These are phyloP conservation scores for Amaranthus cruentus DNA, from an alignment of 148 eudicot species.

Conservation along the genomic window DNA sequence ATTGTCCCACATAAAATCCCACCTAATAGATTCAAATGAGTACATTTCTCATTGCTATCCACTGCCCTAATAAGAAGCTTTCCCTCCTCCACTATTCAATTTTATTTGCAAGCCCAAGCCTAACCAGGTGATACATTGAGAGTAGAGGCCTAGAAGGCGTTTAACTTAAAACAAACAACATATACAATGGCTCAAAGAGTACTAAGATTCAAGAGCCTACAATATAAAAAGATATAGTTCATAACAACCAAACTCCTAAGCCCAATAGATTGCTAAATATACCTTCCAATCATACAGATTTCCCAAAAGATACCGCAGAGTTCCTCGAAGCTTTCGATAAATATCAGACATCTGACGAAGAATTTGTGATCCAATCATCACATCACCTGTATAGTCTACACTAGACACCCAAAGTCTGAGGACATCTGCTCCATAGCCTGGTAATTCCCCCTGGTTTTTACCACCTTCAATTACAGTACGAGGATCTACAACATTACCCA, in stretches of 20 bases:
- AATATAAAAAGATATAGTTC: neutral
- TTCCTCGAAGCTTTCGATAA: conserved; percentile 93
- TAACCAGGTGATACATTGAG: too few species aligned
- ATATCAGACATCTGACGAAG: conserved; percentile 98
- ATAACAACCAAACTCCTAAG: neutral
- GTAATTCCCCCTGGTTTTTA: conserved; percentile 62
- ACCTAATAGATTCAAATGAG: too few species aligned
- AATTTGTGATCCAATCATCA: conserved; percentile 77
- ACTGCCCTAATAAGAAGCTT: too few species aligned
- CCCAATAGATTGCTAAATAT: conserved; percentile 19
- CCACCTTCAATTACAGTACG: conserved; percentile 80
- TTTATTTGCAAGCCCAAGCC: too few species aligned
- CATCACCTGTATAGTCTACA: conserved; percentile 92
- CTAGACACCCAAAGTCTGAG: conserved; percentile 99
- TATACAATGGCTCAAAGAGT: neutral
- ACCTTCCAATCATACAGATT: conserved; percentile 93
- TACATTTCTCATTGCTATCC: too few species aligned
- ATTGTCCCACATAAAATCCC: too few species aligned
- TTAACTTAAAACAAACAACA: too few species aligned
- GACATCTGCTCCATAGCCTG: conserved; percentile 94
- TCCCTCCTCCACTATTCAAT: too few species aligned
- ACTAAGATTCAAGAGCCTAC: neutral
- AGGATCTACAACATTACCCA: conserved; percentile 99
- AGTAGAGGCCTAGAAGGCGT: too few species aligned
- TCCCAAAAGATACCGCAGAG: conserved; percentile 87